Percentiles rank a stretch among this genome's conserved stretches.
Evolutionary conservation across 305 asterid species (phyloP).

Genomic region (Striga hermonthica): DNA sequence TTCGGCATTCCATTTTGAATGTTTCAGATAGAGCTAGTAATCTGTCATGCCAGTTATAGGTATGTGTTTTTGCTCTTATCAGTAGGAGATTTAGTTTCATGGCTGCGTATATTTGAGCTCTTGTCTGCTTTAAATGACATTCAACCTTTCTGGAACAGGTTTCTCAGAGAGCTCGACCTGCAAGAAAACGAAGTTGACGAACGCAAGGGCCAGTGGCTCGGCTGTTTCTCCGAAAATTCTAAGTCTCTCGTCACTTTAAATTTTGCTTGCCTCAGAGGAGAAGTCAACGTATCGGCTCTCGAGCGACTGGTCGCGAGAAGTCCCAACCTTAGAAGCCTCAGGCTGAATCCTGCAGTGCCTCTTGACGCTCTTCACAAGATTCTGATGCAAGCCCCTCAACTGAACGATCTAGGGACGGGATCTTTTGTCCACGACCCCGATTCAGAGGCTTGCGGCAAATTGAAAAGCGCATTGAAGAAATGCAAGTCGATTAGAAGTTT

Average conservation of each 20-base stretch:
- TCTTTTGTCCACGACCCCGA: slow-evolving; percentile 54
- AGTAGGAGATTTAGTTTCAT: too few relatives aligned
- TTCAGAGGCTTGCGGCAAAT: slow-evolving; percentile 48
- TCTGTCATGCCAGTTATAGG: too few relatives aligned
- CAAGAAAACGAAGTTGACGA: slow-evolving; percentile 79
- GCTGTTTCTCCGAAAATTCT: slow-evolving; percentile 69
- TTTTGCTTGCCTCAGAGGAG: slow-evolving; percentile 84
- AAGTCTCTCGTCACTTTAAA: slow-evolving; percentile 73
- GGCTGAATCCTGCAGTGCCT: slow-evolving; percentile 63
- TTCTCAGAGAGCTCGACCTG: slow-evolving; percentile 70
- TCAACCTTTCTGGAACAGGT: slow-evolving; percentile 39
- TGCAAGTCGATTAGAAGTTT: slow-evolving; percentile 58
- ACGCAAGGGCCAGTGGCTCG: slow-evolving; percentile 80
- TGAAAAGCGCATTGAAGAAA: slow-evolving; percentile 44
- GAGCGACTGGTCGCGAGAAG: slow-evolving; percentile 74
- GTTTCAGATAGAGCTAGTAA: not conserved
- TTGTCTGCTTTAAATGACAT: not conserved
- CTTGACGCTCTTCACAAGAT: slow-evolving; percentile 61
- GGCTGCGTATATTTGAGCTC: too few relatives aligned
- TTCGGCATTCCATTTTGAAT: not conserved
- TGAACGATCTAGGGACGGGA: slow-evolving; percentile 70
- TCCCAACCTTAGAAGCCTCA: slow-evolving; percentile 55
- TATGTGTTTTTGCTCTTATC: too few relatives aligned
- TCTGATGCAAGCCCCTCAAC: slow-evolving; percentile 59
- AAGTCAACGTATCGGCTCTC: slow-evolving; percentile 60